phyloP scores from a whole-genome alignment of 352 stramenopile genomes.

The Pythium angustatum region DNA sequence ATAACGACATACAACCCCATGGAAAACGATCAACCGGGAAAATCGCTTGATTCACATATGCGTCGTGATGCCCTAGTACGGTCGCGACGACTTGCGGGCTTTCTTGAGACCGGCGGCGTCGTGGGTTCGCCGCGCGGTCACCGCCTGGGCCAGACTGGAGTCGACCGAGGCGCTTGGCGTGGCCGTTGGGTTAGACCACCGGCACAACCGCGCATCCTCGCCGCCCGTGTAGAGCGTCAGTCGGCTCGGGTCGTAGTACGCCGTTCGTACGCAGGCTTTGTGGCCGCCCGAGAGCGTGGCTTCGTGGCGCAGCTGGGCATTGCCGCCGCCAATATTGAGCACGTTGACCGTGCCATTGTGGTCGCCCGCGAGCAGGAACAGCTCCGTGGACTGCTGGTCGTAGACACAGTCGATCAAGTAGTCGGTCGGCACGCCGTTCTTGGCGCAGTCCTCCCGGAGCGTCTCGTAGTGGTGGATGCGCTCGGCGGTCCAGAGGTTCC shows the following conservation, averaged over 20 bases:
- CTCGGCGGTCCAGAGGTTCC: slow-evolving; percentile 86
- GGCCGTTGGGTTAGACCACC: slow-evolving; percentile 47
- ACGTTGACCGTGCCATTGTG: slow-evolving; percentile 78
- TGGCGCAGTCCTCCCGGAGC: slow-evolving; percentile 76
- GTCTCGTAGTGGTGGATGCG: slow-evolving; percentile 78
- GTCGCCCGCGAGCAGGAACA: slow-evolving; percentile 80
- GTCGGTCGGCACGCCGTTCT: slow-evolving; percentile 62
- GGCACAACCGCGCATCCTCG: slow-evolving; percentile 85
- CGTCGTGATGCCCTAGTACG: slow-evolving; percentile 44
- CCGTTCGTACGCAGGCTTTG: slow-evolving; percentile 80
- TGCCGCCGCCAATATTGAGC: slow-evolving; percentile 55
- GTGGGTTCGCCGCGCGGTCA: slow-evolving; percentile 20
- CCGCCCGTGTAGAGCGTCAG: slow-evolving; percentile 76
- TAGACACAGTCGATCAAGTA: slow-evolving; percentile 90
- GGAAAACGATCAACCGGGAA: no score
- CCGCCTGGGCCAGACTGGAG: not conserved
- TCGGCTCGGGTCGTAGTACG: slow-evolving; percentile 66
- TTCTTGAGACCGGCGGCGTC: slow-evolving; percentile 65
- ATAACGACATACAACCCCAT: no score
- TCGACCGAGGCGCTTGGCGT: slow-evolving; percentile 1
- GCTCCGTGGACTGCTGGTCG: slow-evolving; percentile 61
- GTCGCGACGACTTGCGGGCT: slow-evolving; percentile 68
- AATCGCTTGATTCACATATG: not conserved
- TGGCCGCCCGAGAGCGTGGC: slow-evolving; percentile 63
- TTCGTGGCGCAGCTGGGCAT: slow-evolving; percentile 58